Percentiles rank a stretch among this genome's conserved stretches.
Evolutionary conservation across 768 basidiomycete genomes (phyloP).

Genomic region (Boletellus emodensis): DNA sequence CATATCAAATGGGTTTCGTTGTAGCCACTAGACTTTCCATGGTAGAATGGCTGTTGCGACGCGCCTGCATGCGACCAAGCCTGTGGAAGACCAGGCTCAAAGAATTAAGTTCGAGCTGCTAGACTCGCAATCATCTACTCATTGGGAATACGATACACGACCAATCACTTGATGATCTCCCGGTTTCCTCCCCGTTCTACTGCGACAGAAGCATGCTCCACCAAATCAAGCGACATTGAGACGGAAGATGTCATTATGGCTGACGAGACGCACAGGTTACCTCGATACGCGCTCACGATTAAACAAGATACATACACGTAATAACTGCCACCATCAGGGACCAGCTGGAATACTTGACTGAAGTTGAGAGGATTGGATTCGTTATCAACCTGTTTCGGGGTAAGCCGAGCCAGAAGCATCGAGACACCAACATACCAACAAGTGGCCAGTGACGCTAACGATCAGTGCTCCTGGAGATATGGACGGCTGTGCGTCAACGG

Average conservation of each 20-base stretch:
- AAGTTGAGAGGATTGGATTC: slow-evolving; percentile 76
- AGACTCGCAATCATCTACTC: slow-evolving; percentile 6
- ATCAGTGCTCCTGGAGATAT: slow-evolving; percentile 50
- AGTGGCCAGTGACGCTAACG: slow-evolving; percentile 85
- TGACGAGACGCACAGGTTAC: slow-evolving; percentile 26
- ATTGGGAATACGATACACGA: slow-evolving; percentile 13
- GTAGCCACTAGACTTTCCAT: no score
- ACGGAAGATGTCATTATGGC: slow-evolving; percentile 89
- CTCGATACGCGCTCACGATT: slow-evolving; percentile 1
- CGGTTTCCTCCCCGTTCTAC: slow-evolving; percentile 11
- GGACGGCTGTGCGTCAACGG: slow-evolving; percentile 87
- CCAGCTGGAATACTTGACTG: slow-evolving; percentile 91
- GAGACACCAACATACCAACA: slow-evolving; percentile 50
- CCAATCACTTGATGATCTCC: slow-evolving; percentile 13
- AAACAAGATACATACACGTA: slow-evolving; percentile 65
- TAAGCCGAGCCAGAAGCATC: slow-evolving; percentile 1
- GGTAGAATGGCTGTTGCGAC: not conserved
- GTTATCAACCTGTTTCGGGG: slow-evolving; percentile 67
- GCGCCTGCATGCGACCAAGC: not conserved
- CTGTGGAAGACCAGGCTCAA: not conserved
- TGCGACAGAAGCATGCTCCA: not conserved
- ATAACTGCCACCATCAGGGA: slow-evolving; percentile 68
- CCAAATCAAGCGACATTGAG: slow-evolving; percentile 60
- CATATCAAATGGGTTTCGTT: not conserved
- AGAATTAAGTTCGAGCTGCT: not conserved